phyloP scores from a whole-genome alignment of 2,329 filamentous ascomycete species.

The Cryphonectria parasitica region DNA sequence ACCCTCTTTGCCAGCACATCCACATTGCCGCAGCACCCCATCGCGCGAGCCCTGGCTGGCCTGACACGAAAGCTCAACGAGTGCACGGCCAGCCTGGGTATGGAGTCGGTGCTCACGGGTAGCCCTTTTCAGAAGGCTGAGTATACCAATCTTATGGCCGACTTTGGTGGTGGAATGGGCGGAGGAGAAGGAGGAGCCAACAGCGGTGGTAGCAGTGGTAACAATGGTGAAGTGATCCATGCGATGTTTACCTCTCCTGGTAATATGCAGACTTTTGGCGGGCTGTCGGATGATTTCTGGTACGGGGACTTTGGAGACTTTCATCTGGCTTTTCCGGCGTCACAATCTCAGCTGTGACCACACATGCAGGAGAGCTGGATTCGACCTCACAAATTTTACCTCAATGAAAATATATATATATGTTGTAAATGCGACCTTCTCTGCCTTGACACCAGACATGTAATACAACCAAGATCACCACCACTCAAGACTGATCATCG shows the following conservation, averaged over 20 bases:
- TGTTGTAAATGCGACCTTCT: neutral
- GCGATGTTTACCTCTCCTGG: neutral
- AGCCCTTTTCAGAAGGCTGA: neutral
- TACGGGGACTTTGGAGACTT: conserved; percentile 7
- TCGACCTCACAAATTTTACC: neutral
- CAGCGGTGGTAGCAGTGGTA: neutral
- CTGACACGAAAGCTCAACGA: conserved; percentile 8
- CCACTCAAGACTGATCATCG: neutral
- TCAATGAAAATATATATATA: neutral
- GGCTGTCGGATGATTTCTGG: conserved; percentile 4
- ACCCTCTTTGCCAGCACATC: neutral
- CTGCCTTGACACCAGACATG: neutral
- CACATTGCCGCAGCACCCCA: neutral
- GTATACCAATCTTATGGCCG: neutral
- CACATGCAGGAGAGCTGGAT: no score
- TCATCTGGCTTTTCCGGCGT: neutral
- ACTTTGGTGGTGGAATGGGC: neutral
- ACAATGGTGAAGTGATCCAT: no score
- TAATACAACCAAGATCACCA: neutral
- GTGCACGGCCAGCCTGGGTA: conserved; percentile 3
- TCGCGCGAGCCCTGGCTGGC: neutral
- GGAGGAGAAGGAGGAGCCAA: neutral
- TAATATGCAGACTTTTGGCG: neutral
- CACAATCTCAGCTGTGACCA: neutral
- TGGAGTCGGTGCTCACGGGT: conserved; percentile 9